A percentile compares a stretch with the other conserved stretches of the same genome.
Conservation (phyloP, 495 filamentous ascomycete species). For the Xylaria cubensis region DNA sequence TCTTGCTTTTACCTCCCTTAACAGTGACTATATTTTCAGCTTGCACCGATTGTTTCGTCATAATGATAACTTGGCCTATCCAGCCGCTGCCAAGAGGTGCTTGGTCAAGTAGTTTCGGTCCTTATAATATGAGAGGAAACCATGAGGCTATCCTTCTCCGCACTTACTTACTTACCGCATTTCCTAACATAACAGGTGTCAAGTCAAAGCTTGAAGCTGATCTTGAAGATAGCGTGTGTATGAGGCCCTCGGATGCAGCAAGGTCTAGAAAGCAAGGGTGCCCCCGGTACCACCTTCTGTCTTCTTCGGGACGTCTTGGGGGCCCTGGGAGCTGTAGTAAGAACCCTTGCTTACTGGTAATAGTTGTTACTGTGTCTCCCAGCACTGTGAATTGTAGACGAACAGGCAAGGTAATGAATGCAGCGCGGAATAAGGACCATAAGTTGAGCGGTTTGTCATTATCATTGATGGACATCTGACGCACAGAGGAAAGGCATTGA, state of each 20-base stretch:
- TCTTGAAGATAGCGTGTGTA: slow-evolving; percentile 18
- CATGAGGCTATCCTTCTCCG: slow-evolving; percentile 10
- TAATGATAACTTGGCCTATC: neutral
- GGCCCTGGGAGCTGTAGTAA: slow-evolving; percentile 25
- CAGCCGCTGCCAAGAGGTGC: slow-evolving; percentile 1
- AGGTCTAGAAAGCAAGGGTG: slow-evolving; percentile 23
- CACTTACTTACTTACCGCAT: neutral
- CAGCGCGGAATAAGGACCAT: neutral
- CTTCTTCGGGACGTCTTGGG: slow-evolving; percentile 21
- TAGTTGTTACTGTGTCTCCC: slow-evolving; percentile 6
- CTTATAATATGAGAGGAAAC: neutral
- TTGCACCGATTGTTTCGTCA: slow-evolving; percentile 1
- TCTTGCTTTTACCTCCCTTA: slow-evolving; percentile 5
- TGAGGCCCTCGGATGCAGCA: slow-evolving; percentile 26
- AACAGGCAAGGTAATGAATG: neutral
- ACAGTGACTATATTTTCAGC: slow-evolving; percentile 17
- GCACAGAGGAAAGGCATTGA: neutral
- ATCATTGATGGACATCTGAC: neutral
- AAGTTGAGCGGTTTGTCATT: neutral
- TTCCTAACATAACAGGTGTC: neutral
- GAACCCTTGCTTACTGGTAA: slow-evolving; percentile 29
- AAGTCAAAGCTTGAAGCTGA: slow-evolving; percentile 18
- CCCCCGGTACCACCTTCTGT: slow-evolving; percentile 23
- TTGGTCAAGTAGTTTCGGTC: neutral
- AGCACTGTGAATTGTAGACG: neutral